phyloP scores from a whole-genome alignment of 2,329 filamentous ascomycete genomes.

The Xylaria digitata region DNA sequence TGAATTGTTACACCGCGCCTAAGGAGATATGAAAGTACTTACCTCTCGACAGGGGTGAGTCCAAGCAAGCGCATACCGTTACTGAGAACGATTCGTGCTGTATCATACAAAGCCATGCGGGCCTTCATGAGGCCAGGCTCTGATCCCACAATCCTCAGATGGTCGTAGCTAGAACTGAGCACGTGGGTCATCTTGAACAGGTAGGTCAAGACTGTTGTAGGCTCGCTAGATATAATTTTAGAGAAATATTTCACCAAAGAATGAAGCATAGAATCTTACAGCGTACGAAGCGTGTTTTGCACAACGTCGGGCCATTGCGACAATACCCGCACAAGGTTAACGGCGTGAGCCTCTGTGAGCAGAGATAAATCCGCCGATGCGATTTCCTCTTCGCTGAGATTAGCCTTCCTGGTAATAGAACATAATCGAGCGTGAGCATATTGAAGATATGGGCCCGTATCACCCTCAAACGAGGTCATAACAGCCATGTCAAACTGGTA shows the following conservation, averaged over 20 bases:
- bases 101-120: conserved; percentile 81
- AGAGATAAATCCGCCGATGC: conserved; percentile 66
- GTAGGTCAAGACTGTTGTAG: conserved; percentile 70
- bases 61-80: conserved; percentile 89
- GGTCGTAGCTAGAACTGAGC: conserved; percentile 83
- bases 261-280: conserved; percentile 49
- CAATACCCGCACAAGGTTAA: conserved; percentile 76
- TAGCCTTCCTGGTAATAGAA: conserved; percentile 54
- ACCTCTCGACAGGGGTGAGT: conserved; percentile 78
- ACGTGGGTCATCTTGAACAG: conserved; percentile 80
- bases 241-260: background rate
- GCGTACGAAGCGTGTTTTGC: conserved; percentile 83
- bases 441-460: conserved; percentile 79
- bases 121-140: conserved; percentile 77
- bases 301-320: conserved; percentile 88
- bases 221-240: conserved; percentile 60
- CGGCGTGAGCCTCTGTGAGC: conserved; percentile 67
- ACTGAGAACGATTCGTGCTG: conserved; percentile 77
- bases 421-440: conserved; percentile 74
- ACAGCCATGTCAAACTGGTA: conserved; percentile 76
- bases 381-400: conserved; percentile 54
- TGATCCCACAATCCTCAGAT: conserved; percentile 83
- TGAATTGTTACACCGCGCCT: background rate
- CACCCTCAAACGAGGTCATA: conserved; percentile 79
- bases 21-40: conserved; percentile 13